These are phyloP conservation scores for Botrytis medusae DNA, from an alignment of 2,329 filamentous ascomycete species.

Conservation along the genomic window DNA sequence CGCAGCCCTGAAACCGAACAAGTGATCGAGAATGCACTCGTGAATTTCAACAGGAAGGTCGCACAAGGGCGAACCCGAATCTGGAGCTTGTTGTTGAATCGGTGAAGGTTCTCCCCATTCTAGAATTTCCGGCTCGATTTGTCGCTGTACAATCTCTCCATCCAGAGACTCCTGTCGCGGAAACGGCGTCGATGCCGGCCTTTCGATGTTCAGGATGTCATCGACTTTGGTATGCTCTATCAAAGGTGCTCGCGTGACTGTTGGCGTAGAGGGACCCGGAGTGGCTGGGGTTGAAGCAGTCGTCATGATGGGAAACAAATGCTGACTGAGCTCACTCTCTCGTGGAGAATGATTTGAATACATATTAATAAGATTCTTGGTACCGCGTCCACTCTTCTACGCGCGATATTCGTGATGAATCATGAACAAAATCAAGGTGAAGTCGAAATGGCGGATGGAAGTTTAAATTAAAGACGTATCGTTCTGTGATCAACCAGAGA, in stretches of 20 bases:
- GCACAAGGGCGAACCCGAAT: conserved; percentile 28
- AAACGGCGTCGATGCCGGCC: conserved; percentile 40
- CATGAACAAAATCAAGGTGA: conserved; percentile 12
- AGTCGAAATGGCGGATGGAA: not conserved
- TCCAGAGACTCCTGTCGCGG: conserved; percentile 37
- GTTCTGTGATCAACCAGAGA: not conserved
- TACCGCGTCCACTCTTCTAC: conserved; percentile 12
- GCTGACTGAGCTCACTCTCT: conserved; percentile 30
- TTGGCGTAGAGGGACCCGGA: conserved; percentile 40
- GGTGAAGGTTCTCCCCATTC: conserved; percentile 10
- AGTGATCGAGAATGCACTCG: conserved; percentile 67
- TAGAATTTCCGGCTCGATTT: not conserved
- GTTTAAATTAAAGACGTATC: not conserved
- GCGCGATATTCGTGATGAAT: conserved; percentile 1
- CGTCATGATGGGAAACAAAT: conserved; percentile 34
- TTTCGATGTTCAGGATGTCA: conserved; percentile 35
- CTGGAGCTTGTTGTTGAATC: conserved; percentile 5
- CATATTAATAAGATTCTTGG: conserved; percentile 3
- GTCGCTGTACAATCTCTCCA: conserved; percentile 32
- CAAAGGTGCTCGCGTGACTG: conserved; percentile 31
- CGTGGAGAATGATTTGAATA: conserved; percentile 16
- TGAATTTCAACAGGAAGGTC: conserved; percentile 69
- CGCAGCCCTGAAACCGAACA: conserved; percentile 68
- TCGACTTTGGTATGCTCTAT: conserved; percentile 33
- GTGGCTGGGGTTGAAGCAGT: conserved; percentile 38